Evolutionary conservation across 768 basidiomycete genomes (phyloP).

Genomic region (Leccinum imitatum): DNA sequence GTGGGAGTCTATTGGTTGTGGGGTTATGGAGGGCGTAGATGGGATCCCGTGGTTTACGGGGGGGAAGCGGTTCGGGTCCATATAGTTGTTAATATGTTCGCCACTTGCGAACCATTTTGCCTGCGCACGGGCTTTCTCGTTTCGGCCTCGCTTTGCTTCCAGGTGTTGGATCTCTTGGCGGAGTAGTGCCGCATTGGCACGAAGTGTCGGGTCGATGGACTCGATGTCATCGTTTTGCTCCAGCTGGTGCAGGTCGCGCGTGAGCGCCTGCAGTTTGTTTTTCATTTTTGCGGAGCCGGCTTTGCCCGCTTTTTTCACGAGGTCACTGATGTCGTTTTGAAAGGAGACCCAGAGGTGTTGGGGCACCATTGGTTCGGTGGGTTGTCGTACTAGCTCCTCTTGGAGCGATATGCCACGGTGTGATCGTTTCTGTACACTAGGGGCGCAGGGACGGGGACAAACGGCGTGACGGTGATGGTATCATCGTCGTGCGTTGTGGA

Average conservation of each 20-base stretch:
- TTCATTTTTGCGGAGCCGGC: background rate
- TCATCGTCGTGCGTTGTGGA: too few species aligned
- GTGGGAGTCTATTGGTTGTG: background rate
- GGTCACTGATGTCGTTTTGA: background rate
- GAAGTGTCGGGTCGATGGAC: background rate
- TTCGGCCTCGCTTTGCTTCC: background rate
- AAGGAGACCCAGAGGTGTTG: background rate
- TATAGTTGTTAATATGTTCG: slow-evolving; percentile 14
- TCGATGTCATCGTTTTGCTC: background rate
- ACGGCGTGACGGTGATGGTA: too few species aligned
- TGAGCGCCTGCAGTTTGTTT: background rate
- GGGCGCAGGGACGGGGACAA: too few species aligned
- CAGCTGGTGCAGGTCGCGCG: background rate
- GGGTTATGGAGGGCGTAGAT: slow-evolving; percentile 18
- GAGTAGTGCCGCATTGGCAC: background rate
- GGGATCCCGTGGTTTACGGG: slow-evolving; percentile 9
- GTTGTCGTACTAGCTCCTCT: background rate
- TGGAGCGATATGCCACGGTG: background rate
- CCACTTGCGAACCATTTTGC: background rate
- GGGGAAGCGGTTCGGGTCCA: slow-evolving; percentile 17
- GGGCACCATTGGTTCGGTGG: background rate
- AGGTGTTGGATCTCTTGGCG: background rate
- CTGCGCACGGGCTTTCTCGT: background rate
- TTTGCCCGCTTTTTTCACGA: background rate
- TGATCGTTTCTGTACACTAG: too few species aligned